phyloP scores from a whole-genome alignment of 225 moss, liverwort and hornwort species.

The Polytrichum commune region DNA sequence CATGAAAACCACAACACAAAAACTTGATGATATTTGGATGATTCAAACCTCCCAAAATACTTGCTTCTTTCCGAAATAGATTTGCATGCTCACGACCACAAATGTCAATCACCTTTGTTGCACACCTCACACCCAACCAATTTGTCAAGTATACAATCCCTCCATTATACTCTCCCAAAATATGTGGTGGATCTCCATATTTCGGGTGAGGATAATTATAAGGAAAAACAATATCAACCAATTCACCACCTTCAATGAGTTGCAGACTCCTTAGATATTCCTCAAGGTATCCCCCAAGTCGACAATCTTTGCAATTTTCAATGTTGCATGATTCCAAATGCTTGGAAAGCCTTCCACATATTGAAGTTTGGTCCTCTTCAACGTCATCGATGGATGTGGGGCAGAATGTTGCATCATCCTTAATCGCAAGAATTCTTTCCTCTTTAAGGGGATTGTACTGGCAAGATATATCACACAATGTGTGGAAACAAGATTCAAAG shows the following conservation, averaged over 20 bases:
- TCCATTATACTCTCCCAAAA: not conserved
- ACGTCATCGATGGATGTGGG: not conserved
- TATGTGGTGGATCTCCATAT: not conserved
- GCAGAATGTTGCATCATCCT: not conserved
- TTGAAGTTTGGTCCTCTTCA: not conserved
- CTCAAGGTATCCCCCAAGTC: not conserved
- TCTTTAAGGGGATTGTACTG: not conserved
- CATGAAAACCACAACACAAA: not conserved
- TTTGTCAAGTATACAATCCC: not conserved
- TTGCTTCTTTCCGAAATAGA: not conserved
- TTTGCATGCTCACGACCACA: not conserved
- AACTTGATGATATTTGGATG: not conserved
- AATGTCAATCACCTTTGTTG: not conserved
- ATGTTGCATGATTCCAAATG: not conserved
- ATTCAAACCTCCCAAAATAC: not conserved
- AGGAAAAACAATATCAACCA: not conserved
- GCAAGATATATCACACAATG: not conserved
- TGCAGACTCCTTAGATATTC: not conserved
- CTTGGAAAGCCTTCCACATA: not conserved
- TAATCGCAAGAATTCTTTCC: not conserved
- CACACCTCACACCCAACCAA: not conserved
- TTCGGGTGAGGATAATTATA: not conserved
- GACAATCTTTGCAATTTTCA: not conserved
- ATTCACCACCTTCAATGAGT: not conserved
- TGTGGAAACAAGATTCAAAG: not conserved